Base-by-base conservation (phyloP, 805 yeast species). In the Candida ovalis region DNA sequence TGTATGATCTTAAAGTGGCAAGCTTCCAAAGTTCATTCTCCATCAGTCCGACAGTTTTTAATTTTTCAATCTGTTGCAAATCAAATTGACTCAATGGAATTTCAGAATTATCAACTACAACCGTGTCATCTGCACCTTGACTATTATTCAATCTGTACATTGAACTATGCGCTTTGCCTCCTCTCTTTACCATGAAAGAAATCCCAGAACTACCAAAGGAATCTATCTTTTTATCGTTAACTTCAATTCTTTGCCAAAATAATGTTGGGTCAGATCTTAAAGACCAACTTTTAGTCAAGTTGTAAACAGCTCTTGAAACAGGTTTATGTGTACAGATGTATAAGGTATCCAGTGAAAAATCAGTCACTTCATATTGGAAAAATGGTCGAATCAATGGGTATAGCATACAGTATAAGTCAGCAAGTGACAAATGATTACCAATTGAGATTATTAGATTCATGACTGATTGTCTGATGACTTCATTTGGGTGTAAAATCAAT, bases 1-100 rank as follows among this genome's bases (percentile, higher is more conserved):
- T 76, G 55, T 88, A 86, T 25, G 83, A 83, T 47, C 91, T 73
- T 47, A 89, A 64, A 3, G 79, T 79, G 15, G 83, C 82, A 12
- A 92, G 67, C 63, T 91, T 92, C 97, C 97, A 92, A 23, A 88
- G 57, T 40, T 89, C 95, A 7, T 71, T 73, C 9, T 82, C 88
- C 7, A 72, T 73, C 44, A 92, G 67, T 0, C 97, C 98, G n/a
- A 88, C 73, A 2, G 84, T 73, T 42, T 79, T 76, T 39, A 92
- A 69, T 52, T 84, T 81, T 33, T 78, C 78, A n/a, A 89, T 70
- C 90, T 96, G 86, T 28, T 74, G 74, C 47, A 76, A 73, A 63
- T 88, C 96, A 48, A 80, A 86, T 3, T 76, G 74, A 0, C 88
- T 82, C 23, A 86, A 51, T 3, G 81, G 81, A 12, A 78, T 63